Evolutionary conservation across 257 asterid species (phyloP).

Genomic region (Solanum virginianum): DNA sequence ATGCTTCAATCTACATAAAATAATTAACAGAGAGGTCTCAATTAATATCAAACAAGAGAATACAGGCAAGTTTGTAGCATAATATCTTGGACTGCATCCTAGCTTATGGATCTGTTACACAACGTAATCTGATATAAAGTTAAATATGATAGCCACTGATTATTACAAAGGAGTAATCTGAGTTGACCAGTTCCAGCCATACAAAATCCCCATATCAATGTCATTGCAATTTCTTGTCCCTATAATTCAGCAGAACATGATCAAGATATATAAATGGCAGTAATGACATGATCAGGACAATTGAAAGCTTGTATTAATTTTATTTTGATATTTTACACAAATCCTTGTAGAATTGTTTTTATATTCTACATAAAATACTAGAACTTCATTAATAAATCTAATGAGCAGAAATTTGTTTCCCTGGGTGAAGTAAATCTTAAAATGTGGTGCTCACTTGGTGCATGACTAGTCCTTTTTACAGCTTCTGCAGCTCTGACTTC

Average conservation of each 20-base stretch:
- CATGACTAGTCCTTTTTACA: not conserved
- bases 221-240: not conserved
- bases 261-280: not conserved
- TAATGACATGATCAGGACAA: not conserved
- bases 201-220: not conserved
- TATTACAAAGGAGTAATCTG: not conserved
- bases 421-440: not conserved
- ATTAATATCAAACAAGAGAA: not conserved
- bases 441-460: not conserved
- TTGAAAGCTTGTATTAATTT: not conserved
- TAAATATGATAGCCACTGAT: not conserved
- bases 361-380: not conserved
- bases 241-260: not conserved
- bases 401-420: not conserved
- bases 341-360: not conserved
- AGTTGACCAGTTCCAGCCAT: not conserved
- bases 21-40: not conserved
- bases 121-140: not conserved
- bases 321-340: not conserved
- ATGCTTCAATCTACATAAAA: slow-evolving; percentile 69
- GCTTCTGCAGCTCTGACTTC: not conserved
- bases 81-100: not conserved
- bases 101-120: not conserved
- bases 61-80: not conserved
- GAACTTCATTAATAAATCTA: not conserved